Conservation (phyloP, 108 stramenopile species). For the Skeletonema potamos region DNA sequence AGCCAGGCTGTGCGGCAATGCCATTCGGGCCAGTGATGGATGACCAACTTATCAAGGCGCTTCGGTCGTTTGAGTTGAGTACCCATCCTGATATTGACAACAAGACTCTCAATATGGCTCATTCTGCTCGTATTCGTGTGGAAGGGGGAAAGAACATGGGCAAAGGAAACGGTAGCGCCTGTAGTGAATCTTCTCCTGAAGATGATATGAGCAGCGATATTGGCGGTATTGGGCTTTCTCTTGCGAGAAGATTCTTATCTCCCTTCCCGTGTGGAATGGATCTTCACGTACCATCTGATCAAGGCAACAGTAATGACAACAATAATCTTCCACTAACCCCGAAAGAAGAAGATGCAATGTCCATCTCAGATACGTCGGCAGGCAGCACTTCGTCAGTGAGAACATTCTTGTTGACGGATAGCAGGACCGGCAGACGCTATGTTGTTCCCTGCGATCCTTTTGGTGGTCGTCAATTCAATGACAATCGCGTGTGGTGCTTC, state of each 20-base stretch:
- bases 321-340: neutral
- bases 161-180: conserved; percentile 28
- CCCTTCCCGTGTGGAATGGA: conserved; percentile 46
- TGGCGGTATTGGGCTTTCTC: conserved; percentile 37
- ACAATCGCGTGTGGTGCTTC: conserved; percentile 85
- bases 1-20: conserved; percentile 68
- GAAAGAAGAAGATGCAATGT: conserved; percentile 64
- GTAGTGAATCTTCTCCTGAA: conserved; percentile 21
- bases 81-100: conserved; percentile 60
- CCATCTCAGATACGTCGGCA: conserved; percentile 42
- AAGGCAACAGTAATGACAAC: conserved; percentile 10
- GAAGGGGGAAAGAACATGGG: conserved; percentile 61
- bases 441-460: conserved; percentile 82
- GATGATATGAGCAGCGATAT: conserved; percentile 41
- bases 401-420: conserved; percentile 81
- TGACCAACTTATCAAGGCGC: conserved; percentile 71
- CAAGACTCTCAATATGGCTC: conserved; percentile 63
- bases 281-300: conserved; percentile 33
- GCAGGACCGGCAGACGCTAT: conserved; percentile 74
- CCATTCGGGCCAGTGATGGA: conserved; percentile 85
- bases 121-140: conserved; percentile 76
- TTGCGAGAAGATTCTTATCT: conserved; percentile 34
- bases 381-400: conserved; percentile 48
- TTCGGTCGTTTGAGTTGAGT: conserved; percentile 66
- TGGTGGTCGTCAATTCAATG: conserved; percentile 83